Evolutionary conservation across 768 basidiomycete genomes (phyloP).

Genomic region (Phylloporus arenicola): DNA sequence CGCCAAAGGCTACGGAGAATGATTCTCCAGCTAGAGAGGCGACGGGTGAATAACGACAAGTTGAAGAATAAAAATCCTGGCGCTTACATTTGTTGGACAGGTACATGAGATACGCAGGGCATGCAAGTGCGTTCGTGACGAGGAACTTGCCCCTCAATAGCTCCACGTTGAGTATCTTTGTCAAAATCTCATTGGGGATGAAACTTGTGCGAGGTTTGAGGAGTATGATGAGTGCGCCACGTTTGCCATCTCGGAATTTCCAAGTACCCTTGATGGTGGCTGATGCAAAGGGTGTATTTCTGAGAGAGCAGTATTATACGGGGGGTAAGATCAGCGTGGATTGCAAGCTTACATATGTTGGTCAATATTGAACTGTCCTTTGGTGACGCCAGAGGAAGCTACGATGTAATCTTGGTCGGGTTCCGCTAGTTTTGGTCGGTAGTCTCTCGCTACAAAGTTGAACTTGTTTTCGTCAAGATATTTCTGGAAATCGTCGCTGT

Average conservation of each 20-base stretch:
- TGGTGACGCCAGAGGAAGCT: slow-evolving; percentile 16
- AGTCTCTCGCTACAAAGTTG: not conserved
- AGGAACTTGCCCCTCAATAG: slow-evolving; percentile 18
- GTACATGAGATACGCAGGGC: slow-evolving; percentile 26
- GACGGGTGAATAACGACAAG: not conserved
- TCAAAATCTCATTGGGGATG: slow-evolving; percentile 1
- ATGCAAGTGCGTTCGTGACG: slow-evolving; percentile 22
- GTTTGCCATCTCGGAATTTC: slow-evolving; percentile 18
- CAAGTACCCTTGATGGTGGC: slow-evolving; percentile 28
- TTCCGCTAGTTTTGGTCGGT: slow-evolving; percentile 2
- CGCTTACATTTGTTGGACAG: slow-evolving; percentile 14
- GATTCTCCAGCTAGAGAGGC: slow-evolving; percentile 5
- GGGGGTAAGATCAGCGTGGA: not conserved
- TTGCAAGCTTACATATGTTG: not conserved
- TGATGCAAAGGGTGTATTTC: slow-evolving; percentile 11
- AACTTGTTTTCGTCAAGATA: not conserved
- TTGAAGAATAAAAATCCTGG: not conserved
- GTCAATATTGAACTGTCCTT: slow-evolving; percentile 9
- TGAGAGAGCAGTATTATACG: not conserved
- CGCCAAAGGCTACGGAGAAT: slow-evolving; percentile 11
- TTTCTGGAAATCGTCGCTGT: slow-evolving; percentile 9
- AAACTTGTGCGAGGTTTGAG: slow-evolving; percentile 17
- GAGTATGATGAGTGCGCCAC: slow-evolving; percentile 29
- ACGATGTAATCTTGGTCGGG: slow-evolving; percentile 17
- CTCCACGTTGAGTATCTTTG: slow-evolving; percentile 5